These are phyloP conservation scores for Aspergillus terreus DNA, from an alignment of 2,329 filamentous ascomycete species.

Conservation along the genomic window DNA sequence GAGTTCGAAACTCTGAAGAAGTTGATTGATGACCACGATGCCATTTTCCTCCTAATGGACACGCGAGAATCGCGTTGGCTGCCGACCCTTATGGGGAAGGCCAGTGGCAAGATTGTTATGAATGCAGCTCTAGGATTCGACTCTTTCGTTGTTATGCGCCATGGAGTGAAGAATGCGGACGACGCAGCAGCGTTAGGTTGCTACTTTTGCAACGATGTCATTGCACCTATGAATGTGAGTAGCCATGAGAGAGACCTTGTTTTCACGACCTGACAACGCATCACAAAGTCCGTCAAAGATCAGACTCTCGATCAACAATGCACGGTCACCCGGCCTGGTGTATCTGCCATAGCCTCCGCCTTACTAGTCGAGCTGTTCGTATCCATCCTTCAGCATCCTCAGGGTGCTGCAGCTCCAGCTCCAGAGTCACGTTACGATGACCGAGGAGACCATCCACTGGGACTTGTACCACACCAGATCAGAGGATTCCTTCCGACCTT, in stretches of 20 bases:
- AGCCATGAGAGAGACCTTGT: not conserved
- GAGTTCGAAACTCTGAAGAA: constrained; percentile 73
- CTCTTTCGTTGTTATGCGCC: constrained; percentile 94
- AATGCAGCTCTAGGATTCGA: constrained; percentile 96
- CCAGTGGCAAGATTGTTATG: constrained; percentile 88
- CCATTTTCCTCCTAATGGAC: constrained; percentile 94
- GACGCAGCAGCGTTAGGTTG: constrained; percentile 74
- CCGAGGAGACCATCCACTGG: constrained; percentile 43
- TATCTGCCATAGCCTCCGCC: constrained; percentile 87
- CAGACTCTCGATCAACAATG: constrained; percentile 97
- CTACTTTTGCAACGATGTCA: constrained; percentile 98
- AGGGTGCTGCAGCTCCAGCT: constrained; percentile 41
- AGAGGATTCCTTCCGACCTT: constrained; percentile 61
- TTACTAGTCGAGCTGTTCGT: constrained; percentile 86
- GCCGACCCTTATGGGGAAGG: constrained; percentile 93
- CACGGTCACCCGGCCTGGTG: constrained; percentile 89
- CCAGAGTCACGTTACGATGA: constrained; percentile 30
- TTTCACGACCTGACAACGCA: not conserved
- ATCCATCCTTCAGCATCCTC: constrained; percentile 81
- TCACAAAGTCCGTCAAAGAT: constrained; percentile 76
- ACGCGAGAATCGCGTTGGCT: constrained; percentile 92
- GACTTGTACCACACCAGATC: constrained; percentile 60
- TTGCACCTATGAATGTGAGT: constrained; percentile 86
- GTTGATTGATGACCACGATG: constrained; percentile 82
- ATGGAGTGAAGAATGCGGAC: constrained; percentile 62